Evolutionary conservation across 495 filamentous ascomycete genomes (phyloP).

Genomic region (Xylaria cubensis): DNA sequence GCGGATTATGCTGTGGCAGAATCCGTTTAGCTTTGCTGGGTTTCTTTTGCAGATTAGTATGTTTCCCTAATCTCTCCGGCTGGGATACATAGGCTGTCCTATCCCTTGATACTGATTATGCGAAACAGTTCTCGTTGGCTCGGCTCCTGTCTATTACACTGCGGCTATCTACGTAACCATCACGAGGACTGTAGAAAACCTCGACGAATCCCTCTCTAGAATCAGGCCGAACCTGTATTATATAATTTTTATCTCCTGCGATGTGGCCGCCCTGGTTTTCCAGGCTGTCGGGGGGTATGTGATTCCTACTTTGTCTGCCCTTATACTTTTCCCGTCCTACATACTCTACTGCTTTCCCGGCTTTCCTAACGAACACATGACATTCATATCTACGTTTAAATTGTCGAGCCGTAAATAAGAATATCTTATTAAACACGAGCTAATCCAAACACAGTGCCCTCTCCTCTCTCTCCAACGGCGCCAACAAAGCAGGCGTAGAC

Average conservation of each 20-base stretch:
- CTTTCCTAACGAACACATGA: no score
- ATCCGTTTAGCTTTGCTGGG: slow-evolving; percentile 54
- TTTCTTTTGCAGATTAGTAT: slow-evolving; percentile 60
- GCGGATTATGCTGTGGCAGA: slow-evolving; percentile 52
- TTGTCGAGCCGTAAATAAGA: no score
- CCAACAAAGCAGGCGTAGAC: slow-evolving; percentile 44
- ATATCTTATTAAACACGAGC: no score
- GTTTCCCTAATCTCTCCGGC: slow-evolving; percentile 22
- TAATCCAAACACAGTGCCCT: slow-evolving; percentile 34
- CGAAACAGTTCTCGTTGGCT: slow-evolving; percentile 56
- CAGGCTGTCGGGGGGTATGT: slow-evolving; percentile 53
- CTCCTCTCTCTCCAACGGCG: slow-evolving; percentile 36
- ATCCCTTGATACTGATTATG: background rate
- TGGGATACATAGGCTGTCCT: background rate
- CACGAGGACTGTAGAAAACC: slow-evolving; percentile 48
- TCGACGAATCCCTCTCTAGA: slow-evolving; percentile 57
- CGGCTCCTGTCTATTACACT: slow-evolving; percentile 63
- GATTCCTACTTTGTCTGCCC: no score
- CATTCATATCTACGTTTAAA: no score
- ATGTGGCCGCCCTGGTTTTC: slow-evolving; percentile 56
- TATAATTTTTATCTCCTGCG: slow-evolving; percentile 61
- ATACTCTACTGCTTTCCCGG: no score
- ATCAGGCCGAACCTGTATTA: slow-evolving; percentile 60
- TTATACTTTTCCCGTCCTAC: no score
- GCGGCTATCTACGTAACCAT: slow-evolving; percentile 68